Conservation (phyloP, 2,329 filamentous ascomycete genomes). For the Amesomyces nigricolor region DNA sequence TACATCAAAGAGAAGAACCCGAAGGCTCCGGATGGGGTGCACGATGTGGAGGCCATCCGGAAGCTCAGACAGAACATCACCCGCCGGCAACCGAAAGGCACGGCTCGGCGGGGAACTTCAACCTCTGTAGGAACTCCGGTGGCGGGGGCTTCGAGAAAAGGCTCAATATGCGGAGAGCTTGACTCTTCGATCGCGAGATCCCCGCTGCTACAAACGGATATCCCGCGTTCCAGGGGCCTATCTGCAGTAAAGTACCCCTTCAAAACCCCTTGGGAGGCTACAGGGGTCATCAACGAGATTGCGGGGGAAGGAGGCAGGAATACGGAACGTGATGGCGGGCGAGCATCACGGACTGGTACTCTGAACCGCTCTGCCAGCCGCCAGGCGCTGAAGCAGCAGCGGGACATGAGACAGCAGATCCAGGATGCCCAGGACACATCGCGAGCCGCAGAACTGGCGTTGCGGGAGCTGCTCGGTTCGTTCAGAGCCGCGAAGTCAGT, state of each 20-base stretch:
- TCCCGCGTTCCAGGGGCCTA: background rate
- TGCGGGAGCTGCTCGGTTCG: constrained; percentile 76
- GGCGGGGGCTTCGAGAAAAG: constrained; percentile 35
- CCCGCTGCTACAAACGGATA: constrained; percentile 36
- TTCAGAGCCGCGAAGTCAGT: constrained; percentile 76
- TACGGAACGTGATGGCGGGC: constrained; percentile 2
- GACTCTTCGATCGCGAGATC: constrained; percentile 32
- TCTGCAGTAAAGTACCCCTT: constrained; percentile 50
- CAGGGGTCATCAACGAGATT: constrained; percentile 72
- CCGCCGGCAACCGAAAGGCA: constrained; percentile 69
- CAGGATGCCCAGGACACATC: constrained; percentile 72
- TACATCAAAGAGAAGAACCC: constrained; percentile 94
- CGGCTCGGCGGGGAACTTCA: constrained; percentile 56
- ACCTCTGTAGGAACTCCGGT: constrained; percentile 50
- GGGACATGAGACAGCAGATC: constrained; percentile 58
- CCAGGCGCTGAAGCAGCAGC: constrained; percentile 52
- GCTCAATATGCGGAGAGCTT: constrained; percentile 36
- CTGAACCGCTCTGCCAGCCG: constrained; percentile 41
- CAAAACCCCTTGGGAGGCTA: constrained; percentile 66
- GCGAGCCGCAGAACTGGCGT: constrained; percentile 74
- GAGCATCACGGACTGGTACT: constrained; percentile 31
- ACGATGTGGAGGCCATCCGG: constrained; percentile 83
- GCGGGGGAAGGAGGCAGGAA: constrained; percentile 31
- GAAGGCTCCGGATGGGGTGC: constrained; percentile 76
- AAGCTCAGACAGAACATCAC: constrained; percentile 82